phyloP scores from a whole-genome alignment of 208 protist species.

The Trypanosoma avium region DNA sequence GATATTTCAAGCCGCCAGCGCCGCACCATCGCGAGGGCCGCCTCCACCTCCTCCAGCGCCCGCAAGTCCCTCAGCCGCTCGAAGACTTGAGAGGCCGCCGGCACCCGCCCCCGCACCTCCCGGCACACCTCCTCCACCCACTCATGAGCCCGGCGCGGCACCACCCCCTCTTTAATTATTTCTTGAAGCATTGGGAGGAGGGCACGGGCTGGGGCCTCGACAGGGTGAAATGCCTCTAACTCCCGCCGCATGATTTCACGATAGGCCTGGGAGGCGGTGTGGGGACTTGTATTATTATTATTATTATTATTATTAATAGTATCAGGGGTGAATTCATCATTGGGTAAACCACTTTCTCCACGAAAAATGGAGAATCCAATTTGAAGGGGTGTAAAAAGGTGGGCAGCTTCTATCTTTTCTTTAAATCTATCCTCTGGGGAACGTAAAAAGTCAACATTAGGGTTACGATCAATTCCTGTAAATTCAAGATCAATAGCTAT shows the following conservation, averaged over 20 bases:
- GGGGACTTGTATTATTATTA: too few species aligned
- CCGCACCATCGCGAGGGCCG: conserved; percentile 6
- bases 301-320: too few species aligned
- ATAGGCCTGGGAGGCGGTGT: neutral
- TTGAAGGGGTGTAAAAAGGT: conserved; percentile 47
- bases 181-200: neutral
- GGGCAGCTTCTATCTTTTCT: conserved; percentile 33
- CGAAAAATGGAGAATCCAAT: conserved; percentile 65
- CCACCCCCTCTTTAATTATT: neutral
- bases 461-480: conserved; percentile 45
- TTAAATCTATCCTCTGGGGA: conserved; percentile 36
- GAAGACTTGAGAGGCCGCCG: too few species aligned
- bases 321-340: neutral
- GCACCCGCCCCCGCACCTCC: too few species aligned
- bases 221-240: too few species aligned
- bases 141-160: neutral
- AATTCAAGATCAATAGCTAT: conserved; percentile 68
- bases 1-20: neutral
- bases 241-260: too few species aligned
- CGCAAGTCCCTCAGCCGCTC: neutral
- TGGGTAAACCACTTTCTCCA: neutral
- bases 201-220: neutral
- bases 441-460: conserved; percentile 21
- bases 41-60: conserved; percentile 8
- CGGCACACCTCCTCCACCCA: neutral